Evolutionary conservation across 768 basidiomycete genomes (phyloP).

Genomic region (Podaxis pistillaris): DNA sequence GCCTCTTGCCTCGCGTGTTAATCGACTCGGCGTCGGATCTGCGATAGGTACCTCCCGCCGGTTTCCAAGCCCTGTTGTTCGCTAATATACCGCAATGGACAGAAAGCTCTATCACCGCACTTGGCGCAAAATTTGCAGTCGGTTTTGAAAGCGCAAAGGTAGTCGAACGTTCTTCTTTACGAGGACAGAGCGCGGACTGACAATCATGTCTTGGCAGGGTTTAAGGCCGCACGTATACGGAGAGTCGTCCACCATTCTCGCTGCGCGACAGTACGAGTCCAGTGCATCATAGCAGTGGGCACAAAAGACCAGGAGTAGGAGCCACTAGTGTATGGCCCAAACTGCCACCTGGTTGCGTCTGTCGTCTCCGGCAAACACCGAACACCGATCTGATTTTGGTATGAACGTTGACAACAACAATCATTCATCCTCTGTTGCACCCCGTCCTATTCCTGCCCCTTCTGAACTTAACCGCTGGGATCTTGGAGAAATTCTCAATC

Average conservation of each 20-base stretch:
- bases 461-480: conserved; percentile 38
- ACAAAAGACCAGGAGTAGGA: not conserved
- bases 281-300: not conserved
- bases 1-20: not conserved
- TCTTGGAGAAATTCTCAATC: conserved; percentile 46
- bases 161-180: not conserved
- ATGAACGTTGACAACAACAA: conserved; percentile 31
- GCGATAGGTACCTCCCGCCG: not conserved
- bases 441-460: conserved; percentile 33
- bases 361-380: conserved; percentile 34
- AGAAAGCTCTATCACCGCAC: conserved; percentile 5
- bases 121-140: conserved; percentile 1
- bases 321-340: conserved; percentile 3
- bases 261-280: not conserved
- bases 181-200: not conserved
- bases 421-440: conserved; percentile 26
- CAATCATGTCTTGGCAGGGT: not conserved
- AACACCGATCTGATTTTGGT: conserved; percentile 44
- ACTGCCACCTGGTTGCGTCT: conserved; percentile 12
- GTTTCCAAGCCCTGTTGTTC: not conserved
- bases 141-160: not conserved
- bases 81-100: not conserved
- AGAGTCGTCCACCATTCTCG: not conserved
- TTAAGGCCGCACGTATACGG: not conserved
- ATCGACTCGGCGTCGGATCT: not conserved